Evolutionary conservation across 2,329 filamentous ascomycete species (phyloP), one percentile per base, ranked within the genome.

Genomic region (Biscogniauxia sp.): DNA sequence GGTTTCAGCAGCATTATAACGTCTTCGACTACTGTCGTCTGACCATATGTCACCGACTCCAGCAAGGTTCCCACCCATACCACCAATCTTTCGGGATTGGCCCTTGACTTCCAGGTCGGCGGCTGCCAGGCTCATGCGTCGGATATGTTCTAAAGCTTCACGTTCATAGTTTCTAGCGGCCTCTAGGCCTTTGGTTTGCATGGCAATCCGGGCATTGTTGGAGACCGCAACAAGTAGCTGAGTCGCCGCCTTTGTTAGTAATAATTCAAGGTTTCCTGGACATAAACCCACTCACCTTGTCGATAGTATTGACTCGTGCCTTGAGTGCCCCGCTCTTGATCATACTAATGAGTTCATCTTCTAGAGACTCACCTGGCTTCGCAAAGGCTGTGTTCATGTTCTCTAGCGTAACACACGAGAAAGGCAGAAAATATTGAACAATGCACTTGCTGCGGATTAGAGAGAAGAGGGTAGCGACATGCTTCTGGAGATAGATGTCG

Each of bases 371-470:
- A 3, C 84, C 84, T 0, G 85, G 79, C 2, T 82, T 78, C 0
- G 86, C 87, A 74, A 99, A 98, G 1, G 91, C 88, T 41, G 84
- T 80, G 8, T 90, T 87, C 80, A 99, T 86, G 62, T 87, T 92
- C 20, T 88, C 83, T 4, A 98, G 80, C 0, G 90, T 93, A 63
- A 97, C 92, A 66, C 88, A 89, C 51, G 90, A 96, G 75, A 96
- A 99, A 0, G 95, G 93, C 23, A 92, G 83, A 69, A 97, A 90
- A 77, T 97, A 98, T 72, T 97, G 92, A 23, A 93, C 86, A 61
- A 99, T 97, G 70, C 93, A 94, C 79, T 97, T 97, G 70, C 84
- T 90, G 61, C 95, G 87, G 67, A 99, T 93, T 54, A 81, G 79
- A 11, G 83, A 80, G 77, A 93, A 95, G 20, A 99, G 80, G 1